phyloP scores from a whole-genome alignment of 2,329 filamentous ascomycete species.

The Fusarium dlaminii region DNA sequence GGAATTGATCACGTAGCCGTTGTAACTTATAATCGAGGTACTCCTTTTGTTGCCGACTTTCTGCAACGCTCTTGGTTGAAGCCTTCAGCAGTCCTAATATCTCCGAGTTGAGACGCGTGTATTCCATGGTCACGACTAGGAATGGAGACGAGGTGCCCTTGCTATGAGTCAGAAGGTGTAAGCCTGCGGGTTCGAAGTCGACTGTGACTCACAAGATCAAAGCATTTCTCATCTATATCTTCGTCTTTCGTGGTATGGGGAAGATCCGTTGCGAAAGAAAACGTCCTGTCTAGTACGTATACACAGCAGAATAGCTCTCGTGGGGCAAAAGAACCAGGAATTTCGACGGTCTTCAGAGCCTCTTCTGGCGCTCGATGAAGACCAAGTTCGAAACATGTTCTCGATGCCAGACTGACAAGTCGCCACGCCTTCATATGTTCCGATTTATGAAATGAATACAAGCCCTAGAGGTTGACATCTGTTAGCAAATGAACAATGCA shows the following conservation, averaged over 20 bases:
- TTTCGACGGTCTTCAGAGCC: accelerated
- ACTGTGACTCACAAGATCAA: not conserved
- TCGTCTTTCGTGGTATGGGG: not conserved
- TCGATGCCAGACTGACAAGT: not conserved
- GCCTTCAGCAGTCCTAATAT: not conserved
- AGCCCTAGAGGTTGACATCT: not conserved
- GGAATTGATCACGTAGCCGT: not conserved
- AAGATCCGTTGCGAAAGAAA: not conserved
- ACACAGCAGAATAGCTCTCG: not conserved
- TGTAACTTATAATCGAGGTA: not conserved
- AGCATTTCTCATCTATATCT: not conserved
- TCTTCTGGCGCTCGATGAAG: not conserved
- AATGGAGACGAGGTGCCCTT: not conserved
- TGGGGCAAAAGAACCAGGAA: not conserved
- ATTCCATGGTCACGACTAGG: not conserved
- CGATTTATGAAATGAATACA: not conserved
- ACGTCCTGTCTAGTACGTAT: not conserved
- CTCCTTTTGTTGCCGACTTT: not conserved
- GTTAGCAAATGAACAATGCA: accelerated
- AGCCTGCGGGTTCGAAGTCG: accelerated
- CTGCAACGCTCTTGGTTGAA: not conserved
- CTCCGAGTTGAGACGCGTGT: not conserved
- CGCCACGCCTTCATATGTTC: not conserved
- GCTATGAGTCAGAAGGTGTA: not conserved
- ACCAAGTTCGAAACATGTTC: not conserved